Percentiles rank a stretch among this genome's conserved stretches.
Evolutionary conservation across 257 asterid species (phyloP).

Genomic region (Primulina huaijiensis): DNA sequence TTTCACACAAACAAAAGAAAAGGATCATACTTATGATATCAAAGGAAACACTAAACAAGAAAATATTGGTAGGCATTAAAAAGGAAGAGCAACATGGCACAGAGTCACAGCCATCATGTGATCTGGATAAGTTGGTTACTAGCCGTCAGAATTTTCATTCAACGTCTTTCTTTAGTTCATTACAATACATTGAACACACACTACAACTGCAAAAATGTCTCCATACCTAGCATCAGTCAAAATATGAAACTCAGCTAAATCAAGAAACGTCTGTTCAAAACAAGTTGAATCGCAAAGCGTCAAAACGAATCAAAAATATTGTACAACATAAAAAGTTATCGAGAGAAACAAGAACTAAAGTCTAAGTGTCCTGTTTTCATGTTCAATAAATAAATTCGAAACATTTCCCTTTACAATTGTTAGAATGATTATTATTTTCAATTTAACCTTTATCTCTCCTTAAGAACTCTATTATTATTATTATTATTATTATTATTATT

Average conservation of each 20-base stretch:
- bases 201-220: background rate
- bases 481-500: background rate
- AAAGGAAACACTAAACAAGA: background rate
- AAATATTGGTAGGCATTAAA: background rate
- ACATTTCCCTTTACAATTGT: background rate
- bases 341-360: background rate
- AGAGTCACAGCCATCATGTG: background rate
- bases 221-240: background rate
- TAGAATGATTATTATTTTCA: background rate
- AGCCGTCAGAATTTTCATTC: background rate
- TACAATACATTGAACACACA: background rate
- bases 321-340: background rate
- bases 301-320: background rate
- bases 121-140: background rate
- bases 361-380: background rate
- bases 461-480: background rate
- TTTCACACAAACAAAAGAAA: background rate
- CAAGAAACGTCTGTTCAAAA: conserved; percentile 22
- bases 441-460: background rate
- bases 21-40: background rate
- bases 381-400: background rate
- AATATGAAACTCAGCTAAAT: conserved; percentile 17
- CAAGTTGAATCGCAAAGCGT: background rate
- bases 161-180: background rate
- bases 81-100: background rate